phyloP scores from a whole-genome alignment of 169 alveolate species.

The Cryptosporidium ryanae region DNA sequence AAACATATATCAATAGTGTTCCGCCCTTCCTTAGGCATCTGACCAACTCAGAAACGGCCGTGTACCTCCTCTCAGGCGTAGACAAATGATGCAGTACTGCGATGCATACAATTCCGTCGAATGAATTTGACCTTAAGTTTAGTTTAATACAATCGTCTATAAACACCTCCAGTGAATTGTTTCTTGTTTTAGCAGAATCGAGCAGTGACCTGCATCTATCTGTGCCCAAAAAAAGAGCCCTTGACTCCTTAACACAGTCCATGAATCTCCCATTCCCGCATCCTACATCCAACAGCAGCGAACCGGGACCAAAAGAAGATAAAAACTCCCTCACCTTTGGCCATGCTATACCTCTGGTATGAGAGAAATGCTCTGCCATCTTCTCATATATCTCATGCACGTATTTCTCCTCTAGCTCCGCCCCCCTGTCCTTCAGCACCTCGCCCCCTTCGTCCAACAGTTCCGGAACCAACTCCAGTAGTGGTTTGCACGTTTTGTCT shows the following conservation, averaged over 20 bases:
- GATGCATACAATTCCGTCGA: slow-evolving; percentile 73
- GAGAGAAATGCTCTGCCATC: slow-evolving; percentile 76
- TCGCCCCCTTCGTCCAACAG: slow-evolving; percentile 25
- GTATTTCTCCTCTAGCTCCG: slow-evolving; percentile 49
- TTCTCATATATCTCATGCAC: slow-evolving; percentile 72
- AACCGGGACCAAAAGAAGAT: slow-evolving; percentile 70
- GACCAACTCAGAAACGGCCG: slow-evolving; percentile 55
- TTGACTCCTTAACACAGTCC: slow-evolving; percentile 59
- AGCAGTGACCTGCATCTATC: slow-evolving; percentile 59
- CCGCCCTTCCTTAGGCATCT: slow-evolving; percentile 62
- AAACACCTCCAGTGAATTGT: slow-evolving; percentile 18
- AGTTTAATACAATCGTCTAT: slow-evolving; percentile 48
- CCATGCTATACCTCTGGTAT: slow-evolving; percentile 74
- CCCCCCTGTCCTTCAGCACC: slow-evolving; percentile 1
- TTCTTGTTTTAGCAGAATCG: slow-evolving; percentile 38
- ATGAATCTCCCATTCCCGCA: slow-evolving; percentile 76
- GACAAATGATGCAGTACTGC: slow-evolving; percentile 75
- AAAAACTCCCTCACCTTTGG: slow-evolving; percentile 71
- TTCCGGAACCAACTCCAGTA: slow-evolving; percentile 25
- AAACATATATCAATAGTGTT: slow-evolving; percentile 57
- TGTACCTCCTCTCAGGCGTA: slow-evolving; percentile 50
- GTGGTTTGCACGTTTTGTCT: slow-evolving; percentile 43
- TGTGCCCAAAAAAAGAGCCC: slow-evolving; percentile 53
- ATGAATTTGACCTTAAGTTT: slow-evolving; percentile 34
- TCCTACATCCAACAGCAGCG: slow-evolving; percentile 69